Conservation (phyloP, 2,329 filamentous ascomycete genomes). For the Allantophomopsis lycopodina region DNA sequence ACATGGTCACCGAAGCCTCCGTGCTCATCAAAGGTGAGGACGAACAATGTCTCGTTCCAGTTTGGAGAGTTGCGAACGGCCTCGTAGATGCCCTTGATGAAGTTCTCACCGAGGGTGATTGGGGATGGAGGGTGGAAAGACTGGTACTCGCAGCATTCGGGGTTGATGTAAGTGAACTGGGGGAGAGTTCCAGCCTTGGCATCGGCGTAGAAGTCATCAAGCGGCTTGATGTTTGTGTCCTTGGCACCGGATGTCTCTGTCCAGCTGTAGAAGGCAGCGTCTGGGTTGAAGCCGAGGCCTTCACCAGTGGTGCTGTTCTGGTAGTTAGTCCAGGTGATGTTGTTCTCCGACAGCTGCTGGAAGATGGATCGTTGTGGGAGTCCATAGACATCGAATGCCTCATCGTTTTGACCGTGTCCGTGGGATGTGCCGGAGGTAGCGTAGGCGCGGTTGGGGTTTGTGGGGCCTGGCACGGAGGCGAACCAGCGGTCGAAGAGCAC, state of each 20-base stretch:
- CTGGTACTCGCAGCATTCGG: slow-evolving; percentile 33
- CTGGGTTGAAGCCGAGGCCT: slow-evolving; percentile 23
- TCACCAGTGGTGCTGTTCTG: slow-evolving; percentile 23
- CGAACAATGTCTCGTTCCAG: slow-evolving; percentile 31
- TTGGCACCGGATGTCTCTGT: slow-evolving; percentile 20
- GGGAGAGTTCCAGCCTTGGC: slow-evolving; percentile 27
- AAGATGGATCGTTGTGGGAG: slow-evolving; percentile 25
- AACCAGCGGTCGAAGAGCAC: slow-evolving; percentile 30
- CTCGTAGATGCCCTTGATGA: slow-evolving; percentile 31
- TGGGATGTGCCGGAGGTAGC: slow-evolving; percentile 24
- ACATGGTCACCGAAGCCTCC: slow-evolving; percentile 33
- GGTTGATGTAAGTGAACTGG: slow-evolving; percentile 32
- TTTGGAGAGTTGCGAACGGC: slow-evolving; percentile 26
- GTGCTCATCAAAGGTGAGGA: slow-evolving; percentile 31
- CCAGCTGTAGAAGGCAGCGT: slow-evolving; percentile 28
- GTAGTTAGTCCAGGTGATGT: slow-evolving; percentile 31
- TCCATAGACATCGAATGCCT: slow-evolving; percentile 18
- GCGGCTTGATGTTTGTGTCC: slow-evolving; percentile 19
- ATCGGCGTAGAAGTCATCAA: slow-evolving; percentile 28
- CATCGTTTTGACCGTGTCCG: slow-evolving; percentile 23
- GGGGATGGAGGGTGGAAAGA: slow-evolving; percentile 30
- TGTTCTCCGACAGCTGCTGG: slow-evolving; percentile 23
- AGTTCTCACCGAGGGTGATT: slow-evolving; percentile 27
- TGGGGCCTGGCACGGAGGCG: slow-evolving; percentile 23
- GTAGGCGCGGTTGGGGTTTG: slow-evolving; percentile 18